Percentiles rank a stretch among this genome's conserved stretches.
These are phyloP conservation scores for Stromatinia cepivora DNA, from an alignment of 2,329 filamentous ascomycete species.

Conservation along the genomic window DNA sequence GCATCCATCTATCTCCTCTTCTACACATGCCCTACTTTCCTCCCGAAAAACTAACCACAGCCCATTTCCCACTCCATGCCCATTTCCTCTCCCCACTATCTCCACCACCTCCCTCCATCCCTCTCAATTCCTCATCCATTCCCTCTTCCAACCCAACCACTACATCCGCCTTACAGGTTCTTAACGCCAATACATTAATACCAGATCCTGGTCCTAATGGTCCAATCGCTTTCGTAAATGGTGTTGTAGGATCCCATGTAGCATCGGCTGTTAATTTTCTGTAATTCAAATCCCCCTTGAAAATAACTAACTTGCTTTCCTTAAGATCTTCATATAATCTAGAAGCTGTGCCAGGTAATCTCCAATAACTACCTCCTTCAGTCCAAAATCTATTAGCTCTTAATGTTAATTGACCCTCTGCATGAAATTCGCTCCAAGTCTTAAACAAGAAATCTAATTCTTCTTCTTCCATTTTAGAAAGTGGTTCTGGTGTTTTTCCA, in stretches of 20 bases:
- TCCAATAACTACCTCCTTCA: constrained; percentile 82
- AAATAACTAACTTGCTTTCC: constrained; percentile 82
- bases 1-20: background rate
- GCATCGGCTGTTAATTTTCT: constrained; percentile 87
- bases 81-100: constrained; percentile 69
- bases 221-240: constrained; percentile 81
- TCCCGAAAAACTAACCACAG: constrained; percentile 82
- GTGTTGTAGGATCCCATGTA: constrained; percentile 82
- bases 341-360: constrained; percentile 68
- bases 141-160: constrained; percentile 84
- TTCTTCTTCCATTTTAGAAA: constrained; percentile 66
- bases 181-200: constrained; percentile 78
- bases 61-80: constrained; percentile 97
- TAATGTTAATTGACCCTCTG: constrained; percentile 79
- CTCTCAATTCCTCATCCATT: constrained; percentile 76
- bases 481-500: constrained; percentile 57
- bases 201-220: constrained; percentile 80
- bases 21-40: constrained; percentile 51
- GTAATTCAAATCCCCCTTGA: constrained; percentile 98
- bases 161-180: constrained; percentile 96
- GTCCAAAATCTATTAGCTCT: constrained; percentile 93
- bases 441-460: constrained; percentile 76
- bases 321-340: constrained; percentile 75
- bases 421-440: constrained; percentile 77
- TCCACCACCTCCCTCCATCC: constrained; percentile 67